Base-by-base conservation (phyloP, 2,329 filamentous ascomycete genomes). In the Diaporthe citri region DNA sequence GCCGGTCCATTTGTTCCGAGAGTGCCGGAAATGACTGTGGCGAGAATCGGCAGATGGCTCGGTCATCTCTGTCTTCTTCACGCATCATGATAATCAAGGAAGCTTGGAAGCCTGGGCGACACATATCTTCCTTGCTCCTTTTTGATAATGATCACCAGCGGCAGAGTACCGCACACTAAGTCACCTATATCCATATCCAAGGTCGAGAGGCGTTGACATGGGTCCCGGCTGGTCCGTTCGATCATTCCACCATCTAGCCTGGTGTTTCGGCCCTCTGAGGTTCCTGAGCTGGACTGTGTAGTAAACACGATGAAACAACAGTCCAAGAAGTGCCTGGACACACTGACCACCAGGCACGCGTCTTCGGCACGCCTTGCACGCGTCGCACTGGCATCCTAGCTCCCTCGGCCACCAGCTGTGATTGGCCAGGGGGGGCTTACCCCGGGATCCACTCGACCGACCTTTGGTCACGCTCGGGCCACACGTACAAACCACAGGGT, bases 241-340 rank as follows among this genome's bases (percentile, higher is more conserved):
- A 34, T 34, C 36, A 34, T 34, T 51, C 25, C 36, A 31, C 15
- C 34, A 41, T 20, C 25, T 64, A 64, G 39, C 59, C 28, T 46
- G 46, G 46, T 51, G 43, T 51, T 36, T 51, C 60, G 20, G 60
- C 43, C 28, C 41, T 36, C 28, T 31, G 41, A n/a, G 60, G 60
- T 36, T 66, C 28, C 43, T 66, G 43, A 15, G 62, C 31, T 36
- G 31, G 62, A 39, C 31, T 17, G 34, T 12, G 22, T 67, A 52
- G 64, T 67, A 67, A 67, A 67, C 46, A 67, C 64, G 64, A 67
- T 52, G 64, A 67, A 67, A 67, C 64, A 67, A 52, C 31, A 39
- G 56, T 25, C 22, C 34, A 25, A 31, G 56, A 59, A 59, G 20
- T 25, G 17, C 34, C 13, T 9, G 20, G 34, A 39, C 64, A 51